Base-by-base conservation (phyloP, 768 basidiomycete genomes). In the Boletales sp. region DNA sequence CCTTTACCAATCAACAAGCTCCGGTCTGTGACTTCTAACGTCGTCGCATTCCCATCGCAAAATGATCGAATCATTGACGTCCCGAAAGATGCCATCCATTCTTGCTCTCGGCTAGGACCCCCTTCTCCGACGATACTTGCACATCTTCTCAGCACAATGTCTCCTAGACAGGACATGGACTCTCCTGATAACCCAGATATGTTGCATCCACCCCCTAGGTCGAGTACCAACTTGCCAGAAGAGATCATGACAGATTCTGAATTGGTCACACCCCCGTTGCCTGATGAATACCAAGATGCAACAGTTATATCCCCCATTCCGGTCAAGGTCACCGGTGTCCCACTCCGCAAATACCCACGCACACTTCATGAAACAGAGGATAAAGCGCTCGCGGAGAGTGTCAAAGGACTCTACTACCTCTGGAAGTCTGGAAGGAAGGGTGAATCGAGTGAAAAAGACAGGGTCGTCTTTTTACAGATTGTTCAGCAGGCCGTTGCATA, bases 371-470 rank as follows among this genome's bases (percentile, higher is more conserved):
- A 45, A 12, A 58, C 62, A 42, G 67, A 56, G 17, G 70, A 74
- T 42, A 70, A 71, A 24, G 74, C 78, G 17, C 65, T 87, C 40
- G 73, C 69, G 36, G 75, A 79, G 34, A 73, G 77, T 30, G 75
- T 86, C 43, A 74, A 70, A 51, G 78, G 81, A 2, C 62, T 88
- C 36, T 86, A 80, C 63, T 69, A 63, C 27, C 72, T 87, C 18
- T 87, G 86, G 85, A 78, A 69, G 60, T 58, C 73, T 10, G 67
- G 73, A 27, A 69, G 64, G 42, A 56, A 50, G 44, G 62, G 49
- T 17, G 51, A 53, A 27, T 36, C 44, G 0, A 58, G 52, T 9
- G 61, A 55, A 21, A 60, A 59, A 18, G 65, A 60, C 32, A 63
- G 51, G 24, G 59, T 47, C n/a, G 39, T 47, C 38, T 74, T 74